phyloP scores from a whole-genome alignment of 1,284 basidiomycete genomes.

The Cutaneotrichosporon cavernicola region DNA sequence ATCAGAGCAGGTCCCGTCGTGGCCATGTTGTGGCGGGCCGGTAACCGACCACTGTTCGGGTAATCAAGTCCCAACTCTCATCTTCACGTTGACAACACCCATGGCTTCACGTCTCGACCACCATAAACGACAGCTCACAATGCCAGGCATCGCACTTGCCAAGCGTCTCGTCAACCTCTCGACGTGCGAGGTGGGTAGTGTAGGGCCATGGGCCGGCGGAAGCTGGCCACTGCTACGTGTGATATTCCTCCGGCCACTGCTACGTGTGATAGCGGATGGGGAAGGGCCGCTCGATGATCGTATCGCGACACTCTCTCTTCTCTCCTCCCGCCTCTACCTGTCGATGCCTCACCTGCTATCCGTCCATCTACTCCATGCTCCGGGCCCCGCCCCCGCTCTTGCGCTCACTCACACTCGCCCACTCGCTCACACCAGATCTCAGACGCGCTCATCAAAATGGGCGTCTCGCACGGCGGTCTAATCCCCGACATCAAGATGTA shows the following conservation, averaged over 20 bases:
- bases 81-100: neutral
- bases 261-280: no score
- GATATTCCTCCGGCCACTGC: no score
- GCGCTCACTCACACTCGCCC: no score
- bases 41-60: neutral
- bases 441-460: constrained; percentile 85
- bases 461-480: constrained; percentile 70
- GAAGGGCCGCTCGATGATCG: no score
- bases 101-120: neutral
- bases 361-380: no score
- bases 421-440: constrained; percentile 62
- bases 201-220: neutral
- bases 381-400: no score
- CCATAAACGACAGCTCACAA: constrained; percentile 3
- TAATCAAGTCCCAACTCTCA: neutral
- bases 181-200: constrained; percentile 33
- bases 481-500: constrained; percentile 73
- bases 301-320: neutral
- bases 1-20: no score
- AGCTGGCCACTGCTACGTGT: no score
- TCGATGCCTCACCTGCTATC: no score
- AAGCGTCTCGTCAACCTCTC: constrained; percentile 24
- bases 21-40: no score
- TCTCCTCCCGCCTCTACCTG: no score
- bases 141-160: constrained; percentile 11